Evolutionary conservation across 2,329 filamentous ascomycete genomes (phyloP), one percentile per base, ranked within the genome.

Genomic region (Talaromyces verruculosus): DNA sequence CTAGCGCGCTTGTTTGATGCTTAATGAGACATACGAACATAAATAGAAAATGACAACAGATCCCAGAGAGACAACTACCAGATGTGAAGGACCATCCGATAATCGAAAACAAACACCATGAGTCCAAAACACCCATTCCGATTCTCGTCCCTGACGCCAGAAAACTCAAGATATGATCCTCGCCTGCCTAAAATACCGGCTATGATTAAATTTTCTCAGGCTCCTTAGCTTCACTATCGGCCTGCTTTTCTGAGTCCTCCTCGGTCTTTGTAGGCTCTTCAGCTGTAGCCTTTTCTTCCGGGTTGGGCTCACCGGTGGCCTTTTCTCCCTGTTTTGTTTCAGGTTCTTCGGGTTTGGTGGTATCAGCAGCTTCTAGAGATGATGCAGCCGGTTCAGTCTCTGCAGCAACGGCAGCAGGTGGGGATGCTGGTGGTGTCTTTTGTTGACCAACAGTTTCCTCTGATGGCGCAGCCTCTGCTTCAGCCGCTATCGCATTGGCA

Each of bases 51-150:
- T 68, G 57, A 68, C 49, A 63, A 55, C 37, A 63, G 10, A 60
- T 59, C 51, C 53, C 33, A 58, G 61, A 51, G 57, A 66, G 22
- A 45, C 61, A 17, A 57, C n/a, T 39, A 22, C 10, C 33, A 37
- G 51, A 57, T 57, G 30, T 35, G 22, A 51, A 17, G 10, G 33
- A 35, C 33, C 59, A 15, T 53, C 60, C 30, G 33, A 61, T 35
- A 41, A 65, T 51, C 37, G 60, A 69, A 64, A 65, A 73, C 68
- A 66, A 69, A 69, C 59, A 67, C 72, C 69, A 33, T 67, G 66
- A 57, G 71, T 73, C 70, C 66, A 53, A 74, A 78, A 78, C 76
- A 77, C 76, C 76, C 76, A 71, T 73, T 71, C 72, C 74, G 72
- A 71, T 73, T 55, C 47, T 64, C 37, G 28, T 64, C 53, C 62